Conservation (phyloP, 306 rosid species). For the Casuarina equisetifolia region DNA sequence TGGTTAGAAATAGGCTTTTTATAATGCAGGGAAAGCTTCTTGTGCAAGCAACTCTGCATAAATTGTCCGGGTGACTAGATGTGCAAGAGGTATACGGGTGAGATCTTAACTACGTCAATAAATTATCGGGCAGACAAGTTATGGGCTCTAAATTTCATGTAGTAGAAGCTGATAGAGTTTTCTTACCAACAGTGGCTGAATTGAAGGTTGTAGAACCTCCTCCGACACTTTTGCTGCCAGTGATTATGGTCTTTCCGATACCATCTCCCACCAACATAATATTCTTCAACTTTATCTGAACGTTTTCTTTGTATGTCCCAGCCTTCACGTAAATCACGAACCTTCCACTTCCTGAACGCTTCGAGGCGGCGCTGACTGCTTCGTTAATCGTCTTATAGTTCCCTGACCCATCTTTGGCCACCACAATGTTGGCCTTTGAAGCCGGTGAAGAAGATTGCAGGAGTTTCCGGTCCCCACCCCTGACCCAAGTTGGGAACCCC, state of each 20-base stretch:
- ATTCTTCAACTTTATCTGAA: constrained; percentile 49
- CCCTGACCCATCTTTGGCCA: constrained; percentile 81
- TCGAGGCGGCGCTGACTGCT: constrained; percentile 53
- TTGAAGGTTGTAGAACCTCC: constrained; percentile 78
- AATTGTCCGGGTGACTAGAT: too few species aligned
- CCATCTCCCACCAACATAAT: constrained; percentile 88
- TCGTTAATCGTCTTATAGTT: constrained; percentile 48
- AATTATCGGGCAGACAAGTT: background rate
- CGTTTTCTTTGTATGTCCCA: constrained; percentile 69
- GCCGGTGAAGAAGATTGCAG: constrained; percentile 58
- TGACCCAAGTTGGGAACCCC: constrained; percentile 77
- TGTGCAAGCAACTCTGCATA: too few species aligned
- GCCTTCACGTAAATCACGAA: constrained; percentile 73
- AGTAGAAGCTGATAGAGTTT: background rate
- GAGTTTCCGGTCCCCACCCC: constrained; percentile 63
- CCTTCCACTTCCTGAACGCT: constrained; percentile 48
- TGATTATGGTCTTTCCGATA: constrained; percentile 68
- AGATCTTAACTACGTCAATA: background rate
- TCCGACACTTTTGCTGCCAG: constrained; percentile 89
- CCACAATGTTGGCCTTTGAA: constrained; percentile 54
- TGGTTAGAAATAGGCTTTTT: too few species aligned
- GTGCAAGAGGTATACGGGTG: too few species aligned
- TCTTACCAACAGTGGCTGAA: constrained; percentile 88
- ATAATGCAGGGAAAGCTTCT: too few species aligned
- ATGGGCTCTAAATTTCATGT: background rate